These are phyloP conservation scores for Neostapfia colusana DNA, from an alignment of 176 grass and related monocot genomes.

Conservation along the genomic window DNA sequence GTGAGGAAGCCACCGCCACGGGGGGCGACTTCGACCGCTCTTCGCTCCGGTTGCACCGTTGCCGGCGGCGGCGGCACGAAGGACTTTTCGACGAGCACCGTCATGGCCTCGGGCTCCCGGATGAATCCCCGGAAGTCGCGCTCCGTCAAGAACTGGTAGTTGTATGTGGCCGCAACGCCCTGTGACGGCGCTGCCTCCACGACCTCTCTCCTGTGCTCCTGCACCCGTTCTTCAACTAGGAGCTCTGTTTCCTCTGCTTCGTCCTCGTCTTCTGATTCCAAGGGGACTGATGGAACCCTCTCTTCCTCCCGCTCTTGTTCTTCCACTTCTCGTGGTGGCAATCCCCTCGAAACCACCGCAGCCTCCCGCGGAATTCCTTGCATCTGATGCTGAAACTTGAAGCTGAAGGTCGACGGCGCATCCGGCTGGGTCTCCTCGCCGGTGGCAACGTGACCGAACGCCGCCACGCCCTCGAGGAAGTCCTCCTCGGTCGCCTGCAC, in stretches of 20 bases:
- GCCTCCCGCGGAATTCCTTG: constrained; percentile 1
- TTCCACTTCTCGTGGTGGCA: neutral
- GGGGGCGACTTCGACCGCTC: constrained; percentile 4
- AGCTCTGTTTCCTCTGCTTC: constrained; percentile 45
- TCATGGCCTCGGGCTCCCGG: constrained; percentile 64
- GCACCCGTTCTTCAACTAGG: neutral
- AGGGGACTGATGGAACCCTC: neutral
- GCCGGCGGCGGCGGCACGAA: constrained; percentile 28
- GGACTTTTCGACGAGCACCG: constrained; percentile 59
- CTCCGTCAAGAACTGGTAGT: constrained; percentile 64
- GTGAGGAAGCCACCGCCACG: constrained; percentile 16
- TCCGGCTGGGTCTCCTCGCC: neutral
- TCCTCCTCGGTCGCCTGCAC: constrained; percentile 39
- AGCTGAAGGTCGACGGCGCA: constrained; percentile 46
- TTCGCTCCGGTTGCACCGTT: neutral
- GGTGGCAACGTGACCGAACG: neutral
- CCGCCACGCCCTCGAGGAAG: constrained; percentile 4
- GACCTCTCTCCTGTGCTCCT: constrained; percentile 10
- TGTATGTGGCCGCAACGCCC: constrained; percentile 17
- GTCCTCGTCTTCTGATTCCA: neutral
- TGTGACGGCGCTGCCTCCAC: neutral
- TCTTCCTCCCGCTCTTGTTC: neutral
- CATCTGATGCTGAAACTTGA: constrained; percentile 70
- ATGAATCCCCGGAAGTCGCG: constrained; percentile 76
- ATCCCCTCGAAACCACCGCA: neutral